phyloP scores from a whole-genome alignment of 2,329 filamentous ascomycete genomes.

The Chalaropsis thielavioides region DNA sequence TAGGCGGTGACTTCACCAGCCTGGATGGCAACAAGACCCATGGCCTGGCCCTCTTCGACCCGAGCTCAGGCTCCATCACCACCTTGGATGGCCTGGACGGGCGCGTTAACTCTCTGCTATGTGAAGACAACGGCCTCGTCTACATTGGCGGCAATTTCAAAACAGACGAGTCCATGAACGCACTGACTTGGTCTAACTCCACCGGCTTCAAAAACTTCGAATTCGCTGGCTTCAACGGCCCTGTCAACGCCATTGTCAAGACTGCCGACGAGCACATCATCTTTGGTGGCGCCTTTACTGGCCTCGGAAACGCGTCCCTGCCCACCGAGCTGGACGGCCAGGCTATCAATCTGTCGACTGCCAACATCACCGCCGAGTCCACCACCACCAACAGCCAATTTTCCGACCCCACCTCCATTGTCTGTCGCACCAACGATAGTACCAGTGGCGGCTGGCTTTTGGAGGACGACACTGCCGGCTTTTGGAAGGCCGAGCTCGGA shows the following conservation, averaged over 20 bases:
- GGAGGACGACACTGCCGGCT: conserved; percentile 58
- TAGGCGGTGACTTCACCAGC: conserved; percentile 93
- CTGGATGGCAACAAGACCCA: conserved; percentile 61
- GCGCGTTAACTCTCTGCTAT: conserved; percentile 67
- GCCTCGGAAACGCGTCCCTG: conserved; percentile 60
- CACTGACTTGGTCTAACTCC: conserved; percentile 60
- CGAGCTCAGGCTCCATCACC: conserved; percentile 52
- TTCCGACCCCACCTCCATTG: conserved; percentile 61
- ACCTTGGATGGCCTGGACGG: conserved; percentile 71
- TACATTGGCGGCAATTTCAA: conserved; percentile 84
- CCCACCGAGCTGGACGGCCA: conserved; percentile 57
- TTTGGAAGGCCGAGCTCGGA: conserved; percentile 68
- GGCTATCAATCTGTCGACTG: conserved; percentile 69
- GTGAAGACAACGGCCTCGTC: conserved; percentile 65
- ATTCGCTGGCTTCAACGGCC: conserved; percentile 89
- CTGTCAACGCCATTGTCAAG: conserved; percentile 72
- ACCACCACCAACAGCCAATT: conserved; percentile 50
- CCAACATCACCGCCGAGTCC: conserved; percentile 53
- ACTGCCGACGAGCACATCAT: conserved; percentile 70
- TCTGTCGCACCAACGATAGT: conserved; percentile 58
- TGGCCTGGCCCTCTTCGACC: conserved; percentile 69
- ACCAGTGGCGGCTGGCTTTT: conserved; percentile 68
- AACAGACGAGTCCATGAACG: conserved; percentile 71
- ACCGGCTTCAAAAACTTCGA: conserved; percentile 65
- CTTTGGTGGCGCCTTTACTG: conserved; percentile 82